Conservation (phyloP, 31 red algal species). For the Asparagopsis taxiformis region DNA sequence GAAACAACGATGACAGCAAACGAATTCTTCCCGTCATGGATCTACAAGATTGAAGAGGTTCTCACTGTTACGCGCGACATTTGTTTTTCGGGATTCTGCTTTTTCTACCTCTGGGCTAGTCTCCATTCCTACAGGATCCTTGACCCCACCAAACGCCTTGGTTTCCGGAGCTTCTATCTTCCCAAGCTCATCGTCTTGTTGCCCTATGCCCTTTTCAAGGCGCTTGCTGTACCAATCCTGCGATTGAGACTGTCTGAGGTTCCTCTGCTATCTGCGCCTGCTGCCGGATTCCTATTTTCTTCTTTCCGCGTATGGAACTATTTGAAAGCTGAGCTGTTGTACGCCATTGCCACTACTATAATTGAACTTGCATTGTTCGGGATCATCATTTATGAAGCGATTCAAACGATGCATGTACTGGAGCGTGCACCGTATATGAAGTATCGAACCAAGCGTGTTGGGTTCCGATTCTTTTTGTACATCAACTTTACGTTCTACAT, state of each 20-base stretch:
- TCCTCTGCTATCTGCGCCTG: conserved; percentile 47
- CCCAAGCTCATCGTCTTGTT: conserved; percentile 64
- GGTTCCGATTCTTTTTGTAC: conserved; percentile 89
- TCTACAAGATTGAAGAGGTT: conserved; percentile 29
- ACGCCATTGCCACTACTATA: conserved; percentile 20
- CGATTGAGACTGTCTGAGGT: conserved; percentile 38
- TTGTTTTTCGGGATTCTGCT: conserved; percentile 42
- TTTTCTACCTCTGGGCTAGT: conserved; percentile 78
- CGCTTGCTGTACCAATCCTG: conserved; percentile 13
- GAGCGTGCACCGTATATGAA: conserved; percentile 68
- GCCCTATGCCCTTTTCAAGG: conserved; percentile 26
- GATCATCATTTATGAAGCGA: conserved; percentile 53
- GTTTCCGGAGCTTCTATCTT: conserved; percentile 59
- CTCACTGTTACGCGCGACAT: conserved; percentile 17
- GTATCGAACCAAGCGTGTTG: conserved; percentile 81
- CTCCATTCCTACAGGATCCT: conserved; percentile 79
- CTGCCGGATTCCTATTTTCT: conserved; percentile 26
- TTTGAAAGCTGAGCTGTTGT: conserved; percentile 26
- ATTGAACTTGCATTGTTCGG: conserved; percentile 28
- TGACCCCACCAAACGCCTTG: conserved; percentile 35
- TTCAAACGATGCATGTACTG: conserved; percentile 41
- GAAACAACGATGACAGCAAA: not conserved
- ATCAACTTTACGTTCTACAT: conserved; percentile 66
- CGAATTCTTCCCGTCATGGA: conserved; percentile 7
- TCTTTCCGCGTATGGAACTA: conserved; percentile 15